Evolutionary conservation across 1,284 basidiomycete genomes (phyloP).

Genomic region (Spongispora temasekensis): DNA sequence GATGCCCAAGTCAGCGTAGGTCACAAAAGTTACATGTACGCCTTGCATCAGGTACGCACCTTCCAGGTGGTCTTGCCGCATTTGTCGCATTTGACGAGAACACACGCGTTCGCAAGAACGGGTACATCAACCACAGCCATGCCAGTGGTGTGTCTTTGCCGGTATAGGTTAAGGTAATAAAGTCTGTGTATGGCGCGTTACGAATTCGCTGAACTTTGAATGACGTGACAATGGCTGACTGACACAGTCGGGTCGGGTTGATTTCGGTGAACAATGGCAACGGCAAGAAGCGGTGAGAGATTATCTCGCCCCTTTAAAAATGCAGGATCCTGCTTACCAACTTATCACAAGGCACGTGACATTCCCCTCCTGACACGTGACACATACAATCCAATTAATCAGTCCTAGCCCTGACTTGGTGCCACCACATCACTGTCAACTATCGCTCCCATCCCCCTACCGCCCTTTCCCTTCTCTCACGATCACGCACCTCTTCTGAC

Average conservation of each 20-base stretch:
- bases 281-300: neutral
- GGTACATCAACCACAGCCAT: slow-evolving; percentile 25
- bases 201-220: slow-evolving; percentile 15
- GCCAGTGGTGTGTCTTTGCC: slow-evolving; percentile 19
- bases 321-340: no score
- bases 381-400: neutral
- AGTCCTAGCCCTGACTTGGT: neutral
- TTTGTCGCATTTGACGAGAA: slow-evolving; percentile 54
- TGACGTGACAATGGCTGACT: slow-evolving; percentile 23
- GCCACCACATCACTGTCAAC: neutral
- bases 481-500: no score
- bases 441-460: neutral
- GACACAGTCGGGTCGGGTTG: no score
- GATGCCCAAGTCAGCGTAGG: no score
- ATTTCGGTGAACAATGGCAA: slow-evolving; percentile 13
- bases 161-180: slow-evolving; percentile 39
- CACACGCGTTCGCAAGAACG: slow-evolving; percentile 56
- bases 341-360: no score
- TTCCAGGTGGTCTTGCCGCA: slow-evolving; percentile 77
- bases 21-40: no score
- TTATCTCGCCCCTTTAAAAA: no score
- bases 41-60: slow-evolving; percentile 53
- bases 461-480: slow-evolving; percentile 41
- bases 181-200: slow-evolving; percentile 21
- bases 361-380: neutral